Percentiles rank a stretch among this genome's conserved stretches.
Conservation (phyloP, 768 basidiomycete species). For the Podaxis sp. region DNA sequence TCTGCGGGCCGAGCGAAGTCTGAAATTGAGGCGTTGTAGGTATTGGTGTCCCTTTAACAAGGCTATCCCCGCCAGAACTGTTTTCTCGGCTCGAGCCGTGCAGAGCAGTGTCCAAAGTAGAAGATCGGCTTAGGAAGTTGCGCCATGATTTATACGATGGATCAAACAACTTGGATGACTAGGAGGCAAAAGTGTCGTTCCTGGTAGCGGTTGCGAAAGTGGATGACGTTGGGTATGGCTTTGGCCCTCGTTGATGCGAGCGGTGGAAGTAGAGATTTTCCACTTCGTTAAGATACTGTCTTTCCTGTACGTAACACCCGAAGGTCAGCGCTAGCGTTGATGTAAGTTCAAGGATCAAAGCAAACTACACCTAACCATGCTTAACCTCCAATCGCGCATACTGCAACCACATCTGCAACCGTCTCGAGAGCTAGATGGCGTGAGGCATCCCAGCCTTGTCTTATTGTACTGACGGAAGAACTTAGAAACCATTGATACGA, state of each 20-base stretch:
- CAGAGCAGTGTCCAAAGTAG: neutral
- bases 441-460: slow-evolving; percentile 15
- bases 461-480: slow-evolving; percentile 52
- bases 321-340: neutral
- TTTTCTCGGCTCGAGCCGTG: neutral
- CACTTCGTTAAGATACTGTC: slow-evolving; percentile 76
- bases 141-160: neutral
- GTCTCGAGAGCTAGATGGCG: slow-evolving; percentile 56
- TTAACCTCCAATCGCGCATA: slow-evolving; percentile 81
- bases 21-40: neutral
- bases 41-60: neutral
- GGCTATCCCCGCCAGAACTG: too few relatives aligned
- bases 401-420: slow-evolving; percentile 71
- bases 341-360: neutral
- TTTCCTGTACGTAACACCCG: slow-evolving; percentile 51
- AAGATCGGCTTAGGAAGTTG: neutral
- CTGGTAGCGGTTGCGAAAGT: neutral
- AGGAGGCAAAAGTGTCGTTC: neutral
- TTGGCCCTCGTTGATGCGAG: slow-evolving; percentile 49
- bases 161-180: neutral
- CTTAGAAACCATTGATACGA: slow-evolving; percentile 72
- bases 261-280: slow-evolving; percentile 82
- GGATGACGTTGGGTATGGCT: slow-evolving; percentile 18
- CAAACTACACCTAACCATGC: slow-evolving; percentile 67
- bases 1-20: neutral